Evolutionary conservation across 805 yeast species (phyloP), one percentile per base, ranked within the genome.

Genomic region (Metschnikowia vanudenii): DNA sequence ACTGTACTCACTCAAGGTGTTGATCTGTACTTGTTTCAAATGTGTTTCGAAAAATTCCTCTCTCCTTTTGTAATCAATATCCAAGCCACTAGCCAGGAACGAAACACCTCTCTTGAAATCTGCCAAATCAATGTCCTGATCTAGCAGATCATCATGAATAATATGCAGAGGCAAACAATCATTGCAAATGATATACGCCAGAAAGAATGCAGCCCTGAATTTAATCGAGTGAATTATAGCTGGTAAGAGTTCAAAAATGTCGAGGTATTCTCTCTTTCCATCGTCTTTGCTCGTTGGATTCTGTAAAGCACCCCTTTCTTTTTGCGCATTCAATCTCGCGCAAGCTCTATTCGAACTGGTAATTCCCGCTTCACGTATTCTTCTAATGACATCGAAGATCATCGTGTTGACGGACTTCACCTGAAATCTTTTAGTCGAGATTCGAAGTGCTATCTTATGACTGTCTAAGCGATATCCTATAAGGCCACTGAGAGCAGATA

Each of bases 21-120:
- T 67, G 20, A 64, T 62, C 42, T 69, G 63, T 5, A 73, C 33
- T 5, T 57, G 46, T 30, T 55, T 54, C 7, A 67, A 41, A 2
- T 53, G 48, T 1, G 58, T 35, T 5, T 44, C 48, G 10, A 72
- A 39, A 4, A 51, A 53, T 33, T 68, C 60, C 19, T 54, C 57
- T 4, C 46, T 43, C 9, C 50, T 45, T 43, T 60, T 64, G 48
- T 62, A 69, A 16, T 44, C 43, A n/a, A 64, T 47, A 7, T 42
- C 49, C 0, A 60, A 26, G 14, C 61, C 64, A 20, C 42, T 52
- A 2, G 68, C 37, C 29, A 61, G 56, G 13, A 64, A 20, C 1
- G 68, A 68, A 4, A 71, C 63, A 2, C 77, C 77, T 45, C 76
- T 52, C 39, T 63, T 66, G 51, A 59, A 71, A 38, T 63, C 66